These are phyloP conservation scores for Cantharellus cinnabarinus DNA, from an alignment of 768 basidiomycete genomes.

Conservation along the genomic window DNA sequence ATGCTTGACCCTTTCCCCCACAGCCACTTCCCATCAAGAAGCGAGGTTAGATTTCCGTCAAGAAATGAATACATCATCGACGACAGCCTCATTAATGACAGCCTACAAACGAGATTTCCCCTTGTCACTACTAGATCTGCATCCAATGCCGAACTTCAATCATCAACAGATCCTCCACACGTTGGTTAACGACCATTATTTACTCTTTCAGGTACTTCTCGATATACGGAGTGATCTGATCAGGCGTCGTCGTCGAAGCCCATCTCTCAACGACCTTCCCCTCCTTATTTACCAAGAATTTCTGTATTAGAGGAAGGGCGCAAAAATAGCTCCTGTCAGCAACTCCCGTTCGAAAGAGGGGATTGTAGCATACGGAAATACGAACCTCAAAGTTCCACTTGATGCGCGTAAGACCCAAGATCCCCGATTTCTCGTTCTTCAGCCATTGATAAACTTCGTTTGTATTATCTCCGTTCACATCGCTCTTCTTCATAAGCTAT, in stretches of 20 bases:
- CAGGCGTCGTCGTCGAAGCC: constrained; percentile 47
- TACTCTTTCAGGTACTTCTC: constrained; percentile 20
- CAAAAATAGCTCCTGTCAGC: not conserved
- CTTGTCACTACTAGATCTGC: no score
- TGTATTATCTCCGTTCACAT: constrained; percentile 73
- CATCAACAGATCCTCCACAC: no score
- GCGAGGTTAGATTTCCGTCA: no score
- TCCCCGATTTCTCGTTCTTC: constrained; percentile 56
- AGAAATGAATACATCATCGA: no score
- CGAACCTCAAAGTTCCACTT: constrained; percentile 85
- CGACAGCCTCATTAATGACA: no score
- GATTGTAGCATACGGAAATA: not conserved
- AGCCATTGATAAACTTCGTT: constrained; percentile 66
- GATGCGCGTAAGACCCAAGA: constrained; percentile 50
- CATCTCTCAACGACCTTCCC: constrained; percentile 57
- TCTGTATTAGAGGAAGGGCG: constrained; percentile 3
- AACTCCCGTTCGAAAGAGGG: not conserved
- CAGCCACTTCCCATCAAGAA: no score
- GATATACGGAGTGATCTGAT: constrained; percentile 39
- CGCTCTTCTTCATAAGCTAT: constrained; percentile 66
- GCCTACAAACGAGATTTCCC: no score
- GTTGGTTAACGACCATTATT: no score
- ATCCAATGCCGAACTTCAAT: no score
- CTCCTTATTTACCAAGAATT: constrained; percentile 58
- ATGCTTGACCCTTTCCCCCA: no score